phyloP scores from a whole-genome alignment of 257 asterid genomes.

The Scutellaria barbata region DNA sequence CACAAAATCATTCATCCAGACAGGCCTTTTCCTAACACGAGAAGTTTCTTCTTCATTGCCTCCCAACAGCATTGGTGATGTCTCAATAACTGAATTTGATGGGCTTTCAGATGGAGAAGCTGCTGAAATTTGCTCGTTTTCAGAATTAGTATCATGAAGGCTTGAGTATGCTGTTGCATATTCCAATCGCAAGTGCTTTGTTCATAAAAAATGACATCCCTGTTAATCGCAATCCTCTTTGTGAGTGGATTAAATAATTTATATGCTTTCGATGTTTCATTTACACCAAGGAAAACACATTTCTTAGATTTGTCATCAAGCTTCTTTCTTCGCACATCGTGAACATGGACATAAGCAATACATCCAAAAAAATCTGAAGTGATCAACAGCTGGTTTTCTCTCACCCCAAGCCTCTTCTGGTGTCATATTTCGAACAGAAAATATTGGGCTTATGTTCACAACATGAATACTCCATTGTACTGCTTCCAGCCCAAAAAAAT shows the following conservation, averaged over 20 bases:
- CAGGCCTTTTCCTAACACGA: no score
- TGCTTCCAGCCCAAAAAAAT: not conserved
- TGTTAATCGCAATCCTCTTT: not conserved
- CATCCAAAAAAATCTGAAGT: not conserved
- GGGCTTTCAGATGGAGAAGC: no score
- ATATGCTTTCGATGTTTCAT: conserved; percentile 21
- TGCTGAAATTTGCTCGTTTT: no score
- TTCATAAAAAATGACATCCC: no score
- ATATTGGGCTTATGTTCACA: not conserved
- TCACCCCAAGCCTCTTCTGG: not conserved
- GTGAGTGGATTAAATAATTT: conserved; percentile 10
- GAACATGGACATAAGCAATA: not conserved
- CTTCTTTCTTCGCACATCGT: conserved; percentile 3
- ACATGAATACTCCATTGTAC: conserved; percentile 22
- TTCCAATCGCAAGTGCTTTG: no score
- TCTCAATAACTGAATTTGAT: no score
- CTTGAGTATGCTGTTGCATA: no score
- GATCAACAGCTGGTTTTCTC: not conserved
- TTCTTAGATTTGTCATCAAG: conserved; percentile 18
- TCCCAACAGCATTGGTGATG: no score
- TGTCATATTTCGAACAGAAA: not conserved
- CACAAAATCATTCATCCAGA: no score
- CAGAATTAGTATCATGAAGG: no score
- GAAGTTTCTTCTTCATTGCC: no score
- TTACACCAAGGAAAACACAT: conserved; percentile 21